Evolutionary conservation across 768 basidiomycete species (phyloP).

Genomic region (Calocybe cyanea): DNA sequence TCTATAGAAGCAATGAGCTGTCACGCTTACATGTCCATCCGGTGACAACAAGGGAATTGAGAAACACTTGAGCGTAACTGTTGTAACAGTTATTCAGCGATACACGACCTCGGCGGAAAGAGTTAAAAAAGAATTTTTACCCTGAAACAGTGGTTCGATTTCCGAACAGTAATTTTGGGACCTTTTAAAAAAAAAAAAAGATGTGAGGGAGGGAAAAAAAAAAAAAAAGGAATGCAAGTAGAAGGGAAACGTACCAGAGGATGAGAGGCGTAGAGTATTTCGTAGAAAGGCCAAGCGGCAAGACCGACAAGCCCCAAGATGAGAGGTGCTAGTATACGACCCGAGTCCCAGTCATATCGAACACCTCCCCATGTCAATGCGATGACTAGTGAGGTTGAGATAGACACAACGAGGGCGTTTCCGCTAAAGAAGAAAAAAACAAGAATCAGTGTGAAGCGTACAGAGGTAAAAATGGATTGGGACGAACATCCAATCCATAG

Average conservation of each 20-base stretch:
- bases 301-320: slow-evolving; percentile 5
- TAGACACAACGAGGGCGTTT: background rate
- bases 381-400: background rate
- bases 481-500: slow-evolving; percentile 40
- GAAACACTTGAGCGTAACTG: too few species aligned
- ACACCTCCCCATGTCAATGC: slow-evolving; percentile 1
- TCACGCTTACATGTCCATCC: background rate
- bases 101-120: too few species aligned
- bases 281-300: background rate
- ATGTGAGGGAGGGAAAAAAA: too few species aligned
- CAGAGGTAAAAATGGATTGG: background rate
- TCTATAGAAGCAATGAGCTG: background rate
- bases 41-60: too few species aligned
- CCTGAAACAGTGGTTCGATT: slow-evolving; percentile 11
- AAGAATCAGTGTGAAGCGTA: background rate
- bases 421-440: background rate
- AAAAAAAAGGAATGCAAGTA: too few species aligned
- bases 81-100: too few species aligned
- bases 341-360: background rate
- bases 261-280: background rate
- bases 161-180: background rate
- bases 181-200: too few species aligned
- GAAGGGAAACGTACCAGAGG: background rate
- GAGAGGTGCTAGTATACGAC: slow-evolving; percentile 8
- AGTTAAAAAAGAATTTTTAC: background rate